Conservation (phyloP, 306 rosid genomes). For the Parietaria judaica region DNA sequence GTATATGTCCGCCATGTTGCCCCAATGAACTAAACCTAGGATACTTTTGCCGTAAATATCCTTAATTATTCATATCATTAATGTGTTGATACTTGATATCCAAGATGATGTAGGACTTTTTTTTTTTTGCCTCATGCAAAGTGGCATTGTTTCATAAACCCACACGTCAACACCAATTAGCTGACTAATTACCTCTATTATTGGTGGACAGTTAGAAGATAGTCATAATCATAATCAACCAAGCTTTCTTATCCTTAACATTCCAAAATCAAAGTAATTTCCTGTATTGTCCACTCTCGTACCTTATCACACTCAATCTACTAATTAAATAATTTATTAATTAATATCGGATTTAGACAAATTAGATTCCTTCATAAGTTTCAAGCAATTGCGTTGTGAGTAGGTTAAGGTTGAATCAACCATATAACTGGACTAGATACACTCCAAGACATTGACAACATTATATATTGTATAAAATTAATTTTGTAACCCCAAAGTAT, state of each 20-base stretch:
- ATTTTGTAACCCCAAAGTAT: neutral
- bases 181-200: constrained; percentile 3
- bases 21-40: too few relatives aligned
- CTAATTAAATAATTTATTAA: neutral
- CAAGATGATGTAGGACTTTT: too few relatives aligned
- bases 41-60: too few relatives aligned
- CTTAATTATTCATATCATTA: too few relatives aligned
- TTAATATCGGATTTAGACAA: neutral
- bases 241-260: constrained; percentile 3
- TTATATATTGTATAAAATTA: neutral
- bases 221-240: constrained; percentile 1
- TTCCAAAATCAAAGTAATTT: constrained; percentile 1
- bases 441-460: constrained; percentile 14
- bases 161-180: neutral
- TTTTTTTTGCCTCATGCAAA: neutral
- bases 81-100: too few relatives aligned
- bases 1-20: too few relatives aligned
- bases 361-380: constrained; percentile 5
- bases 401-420: constrained; percentile 19
- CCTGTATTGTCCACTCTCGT: neutral
- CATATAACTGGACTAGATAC: constrained; percentile 13
- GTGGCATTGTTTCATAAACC: constrained; percentile 9
- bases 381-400: neutral
- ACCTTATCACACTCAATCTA: neutral
- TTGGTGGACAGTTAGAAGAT: constrained; percentile 11